These are phyloP conservation scores for Xylaria multiplex DNA, from an alignment of 2,329 filamentous ascomycete species.

Conservation along the genomic window DNA sequence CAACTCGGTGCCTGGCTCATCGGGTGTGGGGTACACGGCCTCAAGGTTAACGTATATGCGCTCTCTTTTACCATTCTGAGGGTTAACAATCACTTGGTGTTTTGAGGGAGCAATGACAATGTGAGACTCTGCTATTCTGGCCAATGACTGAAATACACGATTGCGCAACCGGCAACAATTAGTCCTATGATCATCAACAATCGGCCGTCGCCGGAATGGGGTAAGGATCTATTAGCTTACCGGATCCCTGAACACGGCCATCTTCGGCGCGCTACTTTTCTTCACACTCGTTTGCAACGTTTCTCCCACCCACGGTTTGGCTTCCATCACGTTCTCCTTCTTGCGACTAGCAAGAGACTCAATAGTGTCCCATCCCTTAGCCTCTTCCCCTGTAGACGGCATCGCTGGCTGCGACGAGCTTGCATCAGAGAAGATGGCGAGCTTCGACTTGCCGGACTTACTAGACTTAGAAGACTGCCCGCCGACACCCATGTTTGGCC, in stretches of 20 bases:
- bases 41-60: slow-evolving; percentile 88
- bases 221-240: slow-evolving; percentile 69
- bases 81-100: slow-evolving; percentile 84
- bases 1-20: slow-evolving; percentile 76
- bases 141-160: slow-evolving; percentile 65
- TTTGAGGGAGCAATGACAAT: slow-evolving; percentile 75
- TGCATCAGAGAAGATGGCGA: slow-evolving; percentile 89
- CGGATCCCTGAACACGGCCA: slow-evolving; percentile 94
- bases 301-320: slow-evolving; percentile 91
- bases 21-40: slow-evolving; percentile 81
- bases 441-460: slow-evolving; percentile 79
- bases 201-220: slow-evolving; percentile 58
- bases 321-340: slow-evolving; percentile 90
- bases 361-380: slow-evolving; percentile 91
- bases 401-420: slow-evolving; percentile 68
- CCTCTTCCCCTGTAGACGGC: slow-evolving; percentile 61
- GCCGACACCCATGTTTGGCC: slow-evolving; percentile 58
- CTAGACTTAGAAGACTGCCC: slow-evolving; percentile 69
- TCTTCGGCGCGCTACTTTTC: slow-evolving; percentile 79
- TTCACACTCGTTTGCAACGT: slow-evolving; percentile 88
- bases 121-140: slow-evolving; percentile 69
- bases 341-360: slow-evolving; percentile 86
- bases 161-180: slow-evolving; percentile 68
- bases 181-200: slow-evolving; percentile 97
- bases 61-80: slow-evolving; percentile 83